A percentile compares a stretch with the other conserved stretches of the same genome.
phyloP scores from a whole-genome alignment of 176 grass and related monocot genomes.

The Guadua angustifolia region DNA sequence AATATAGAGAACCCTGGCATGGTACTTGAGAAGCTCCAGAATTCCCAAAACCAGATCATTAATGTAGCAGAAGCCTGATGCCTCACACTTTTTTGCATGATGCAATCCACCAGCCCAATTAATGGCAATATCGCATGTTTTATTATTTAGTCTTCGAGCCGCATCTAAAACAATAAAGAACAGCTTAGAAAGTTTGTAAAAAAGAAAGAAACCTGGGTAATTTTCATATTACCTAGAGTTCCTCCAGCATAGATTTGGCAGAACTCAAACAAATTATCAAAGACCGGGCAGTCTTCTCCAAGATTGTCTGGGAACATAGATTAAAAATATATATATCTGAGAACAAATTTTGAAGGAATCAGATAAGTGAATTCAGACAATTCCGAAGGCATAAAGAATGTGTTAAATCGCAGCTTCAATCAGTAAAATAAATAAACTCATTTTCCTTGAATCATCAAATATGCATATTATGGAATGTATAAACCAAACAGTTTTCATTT shows the following conservation, averaged over 20 bases:
- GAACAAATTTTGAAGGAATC: not conserved
- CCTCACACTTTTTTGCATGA: conserved; percentile 92
- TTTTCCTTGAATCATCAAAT: not conserved
- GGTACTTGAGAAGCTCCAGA: conserved; percentile 92
- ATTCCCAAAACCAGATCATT: conserved; percentile 98
- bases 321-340: not conserved
- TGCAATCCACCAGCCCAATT: conserved; percentile 98
- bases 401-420: conserved; percentile 13
- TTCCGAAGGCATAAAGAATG: not conserved
- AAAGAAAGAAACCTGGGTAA: not conserved
- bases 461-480: conserved; percentile 11
- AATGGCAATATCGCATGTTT: conserved; percentile 88
- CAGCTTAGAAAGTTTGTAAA: conserved; percentile 30
- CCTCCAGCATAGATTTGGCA: conserved; percentile 98
- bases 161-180: conserved; percentile 77
- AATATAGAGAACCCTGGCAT: conserved; percentile 97
- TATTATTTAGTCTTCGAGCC: conserved; percentile 86
- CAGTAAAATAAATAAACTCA: not conserved
- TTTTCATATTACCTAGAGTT: conserved; percentile 82
- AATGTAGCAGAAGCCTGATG: conserved; percentile 98
- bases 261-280: conserved; percentile 98
- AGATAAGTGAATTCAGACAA: conserved; percentile 31
- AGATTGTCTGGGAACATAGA: conserved; percentile 78
- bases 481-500: conserved; percentile 3
- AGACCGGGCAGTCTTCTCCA: conserved; percentile 93